Evolutionary conservation across 106 monocot species (phyloP).

Genomic region (Iris macrosiphon): DNA sequence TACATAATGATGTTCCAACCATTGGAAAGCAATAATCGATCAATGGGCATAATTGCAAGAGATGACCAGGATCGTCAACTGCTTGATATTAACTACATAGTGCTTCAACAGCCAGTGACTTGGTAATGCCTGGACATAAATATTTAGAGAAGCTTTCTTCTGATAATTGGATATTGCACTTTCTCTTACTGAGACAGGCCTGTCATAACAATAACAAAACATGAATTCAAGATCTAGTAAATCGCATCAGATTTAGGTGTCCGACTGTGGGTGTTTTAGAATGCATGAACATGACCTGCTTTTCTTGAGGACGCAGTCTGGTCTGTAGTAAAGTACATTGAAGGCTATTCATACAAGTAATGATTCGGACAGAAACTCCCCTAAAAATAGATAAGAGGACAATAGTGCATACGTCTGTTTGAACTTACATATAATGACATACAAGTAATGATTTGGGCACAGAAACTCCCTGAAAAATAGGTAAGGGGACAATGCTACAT

Average conservation of each 20-base stretch:
- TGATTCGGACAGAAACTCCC: too few relatives aligned
- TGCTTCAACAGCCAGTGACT: constrained; percentile 75
- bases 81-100: constrained; percentile 26
- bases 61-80: not conserved
- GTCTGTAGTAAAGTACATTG: too few relatives aligned
- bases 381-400: too few relatives aligned
- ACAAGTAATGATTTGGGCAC: too few relatives aligned
- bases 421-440: too few relatives aligned
- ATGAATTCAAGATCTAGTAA: not conserved
- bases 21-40: not conserved
- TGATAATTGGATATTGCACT: constrained; percentile 40
- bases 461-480: too few relatives aligned
- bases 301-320: too few relatives aligned
- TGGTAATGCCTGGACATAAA: constrained; percentile 44
- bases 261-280: too few relatives aligned
- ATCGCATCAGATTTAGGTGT: not conserved
- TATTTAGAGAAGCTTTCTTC: constrained; percentile 38
- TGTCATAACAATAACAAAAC: constrained; percentile 17
- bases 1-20: not conserved
- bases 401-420: too few relatives aligned
- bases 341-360: too few relatives aligned
- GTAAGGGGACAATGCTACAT: too few relatives aligned
- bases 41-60: constrained; percentile 2
- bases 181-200: constrained; percentile 55
- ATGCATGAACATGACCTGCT: not conserved